Conservation (phyloP, 2,329 filamentous ascomycete species). For the Neocatenulostroma microsporum region DNA sequence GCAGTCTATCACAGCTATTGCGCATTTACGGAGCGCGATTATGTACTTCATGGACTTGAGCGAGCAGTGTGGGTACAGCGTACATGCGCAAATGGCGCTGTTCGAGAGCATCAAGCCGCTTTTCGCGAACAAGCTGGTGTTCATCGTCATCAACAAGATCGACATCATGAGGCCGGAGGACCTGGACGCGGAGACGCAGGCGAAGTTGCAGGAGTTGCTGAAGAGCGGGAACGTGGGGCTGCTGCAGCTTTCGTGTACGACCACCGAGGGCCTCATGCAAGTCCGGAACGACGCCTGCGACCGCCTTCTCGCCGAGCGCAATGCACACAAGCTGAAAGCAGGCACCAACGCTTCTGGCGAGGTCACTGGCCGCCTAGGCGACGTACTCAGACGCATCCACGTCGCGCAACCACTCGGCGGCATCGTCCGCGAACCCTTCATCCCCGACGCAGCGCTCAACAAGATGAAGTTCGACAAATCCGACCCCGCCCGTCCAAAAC, state of each 20-base stretch:
- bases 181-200: conserved; percentile 68
- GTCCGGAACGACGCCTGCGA: conserved; percentile 96
- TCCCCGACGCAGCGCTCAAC: conserved; percentile 74
- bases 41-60: conserved; percentile 98
- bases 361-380: conserved; percentile 70
- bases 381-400: conserved; percentile 90
- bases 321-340: conserved; percentile 87
- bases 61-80: conserved; percentile 92
- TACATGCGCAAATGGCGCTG: conserved; percentile 84
- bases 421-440: conserved; percentile 68
- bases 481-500: conserved; percentile 72
- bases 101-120: conserved; percentile 96
- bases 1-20: conserved; percentile 97
- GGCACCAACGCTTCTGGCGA: conserved; percentile 73
- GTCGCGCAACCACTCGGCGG: conserved; percentile 90
- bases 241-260: conserved; percentile 89
- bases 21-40: conserved; percentile 88
- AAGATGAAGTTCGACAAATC: conserved; percentile 83
- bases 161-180: conserved; percentile 85
- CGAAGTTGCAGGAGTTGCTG: conserved; percentile 68
- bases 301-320: conserved; percentile 81
- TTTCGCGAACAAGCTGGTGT: conserved; percentile 95
- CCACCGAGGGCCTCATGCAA: conserved; percentile 84
- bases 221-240: conserved; percentile 88
- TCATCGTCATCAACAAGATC: conserved; percentile 97